These are phyloP conservation scores for Boletellus sp. DNA, from an alignment of 768 basidiomycete species.

Conservation along the genomic window DNA sequence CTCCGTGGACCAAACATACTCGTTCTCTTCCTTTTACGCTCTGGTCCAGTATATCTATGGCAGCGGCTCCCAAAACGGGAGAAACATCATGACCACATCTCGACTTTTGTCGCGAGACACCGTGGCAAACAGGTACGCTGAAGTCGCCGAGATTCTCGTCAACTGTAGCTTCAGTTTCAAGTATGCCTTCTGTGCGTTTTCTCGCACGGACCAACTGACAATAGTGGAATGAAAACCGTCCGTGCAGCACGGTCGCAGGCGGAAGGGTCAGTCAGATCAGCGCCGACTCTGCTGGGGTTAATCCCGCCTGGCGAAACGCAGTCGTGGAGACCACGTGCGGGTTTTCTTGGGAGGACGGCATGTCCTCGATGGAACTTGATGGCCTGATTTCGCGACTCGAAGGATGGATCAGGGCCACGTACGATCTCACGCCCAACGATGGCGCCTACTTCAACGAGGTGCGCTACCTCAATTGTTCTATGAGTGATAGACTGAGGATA, in stretches of 20 bases:
- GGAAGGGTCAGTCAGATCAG: slow-evolving; percentile 38
- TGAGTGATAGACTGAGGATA: no score
- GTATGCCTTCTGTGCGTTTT: not conserved
- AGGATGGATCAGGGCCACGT: slow-evolving; percentile 22
- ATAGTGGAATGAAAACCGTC: not conserved
- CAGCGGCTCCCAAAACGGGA: not conserved
- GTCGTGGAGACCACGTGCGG: slow-evolving; percentile 30
- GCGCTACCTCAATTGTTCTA: not conserved
- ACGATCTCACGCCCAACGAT: slow-evolving; percentile 30
- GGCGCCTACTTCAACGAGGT: slow-evolving; percentile 51
- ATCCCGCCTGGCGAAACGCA: slow-evolving; percentile 47
- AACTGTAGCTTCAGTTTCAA: slow-evolving; percentile 3
- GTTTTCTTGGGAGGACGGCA: slow-evolving; percentile 21
- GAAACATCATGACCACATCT: slow-evolving; percentile 2
- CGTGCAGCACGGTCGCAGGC: slow-evolving; percentile 38
- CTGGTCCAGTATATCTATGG: not conserved
- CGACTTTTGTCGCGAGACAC: slow-evolving; percentile 12
- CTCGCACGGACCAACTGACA: not conserved
- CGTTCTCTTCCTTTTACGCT: slow-evolving; percentile 7
- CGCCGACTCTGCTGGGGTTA: slow-evolving; percentile 38
- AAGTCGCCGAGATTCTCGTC: slow-evolving; percentile 5
- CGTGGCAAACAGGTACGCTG: not conserved
- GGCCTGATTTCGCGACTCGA: slow-evolving; percentile 9
- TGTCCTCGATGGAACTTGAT: slow-evolving; percentile 13
- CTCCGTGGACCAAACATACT: not conserved